Evolutionary conservation across 805 yeast species (phyloP).

Genomic region (Phaffomyces opuntiae): DNA sequence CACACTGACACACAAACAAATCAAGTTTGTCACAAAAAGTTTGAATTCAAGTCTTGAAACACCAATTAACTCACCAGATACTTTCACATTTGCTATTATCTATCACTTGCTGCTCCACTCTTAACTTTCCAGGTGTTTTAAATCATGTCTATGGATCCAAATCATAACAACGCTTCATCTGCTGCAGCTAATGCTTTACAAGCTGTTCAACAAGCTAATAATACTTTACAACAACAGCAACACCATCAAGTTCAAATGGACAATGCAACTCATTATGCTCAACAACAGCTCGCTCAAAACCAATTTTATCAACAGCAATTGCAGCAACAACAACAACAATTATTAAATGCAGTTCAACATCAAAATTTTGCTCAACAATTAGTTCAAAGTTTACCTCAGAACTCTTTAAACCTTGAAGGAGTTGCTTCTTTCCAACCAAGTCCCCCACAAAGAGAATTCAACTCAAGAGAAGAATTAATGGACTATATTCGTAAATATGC

Average conservation of each 20-base stretch:
- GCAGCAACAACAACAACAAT: slow-evolving; percentile 16
- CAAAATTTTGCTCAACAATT: slow-evolving; percentile 17
- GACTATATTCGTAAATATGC: slow-evolving; percentile 24
- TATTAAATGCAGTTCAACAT: slow-evolving; percentile 6
- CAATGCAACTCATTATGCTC: slow-evolving; percentile 10
- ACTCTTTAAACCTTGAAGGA: slow-evolving; percentile 5
- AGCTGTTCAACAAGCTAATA: slow-evolving; percentile 13
- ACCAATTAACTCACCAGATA: no score
- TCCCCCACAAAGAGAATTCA: slow-evolving; percentile 20
- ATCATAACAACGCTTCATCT: slow-evolving; percentile 12
- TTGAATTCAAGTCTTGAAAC: no score
- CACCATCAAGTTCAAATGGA: slow-evolving; percentile 5
- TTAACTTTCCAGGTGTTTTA: no score
- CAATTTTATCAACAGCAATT: slow-evolving; percentile 16
- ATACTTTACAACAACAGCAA: slow-evolving; percentile 12
- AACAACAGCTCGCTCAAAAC: slow-evolving; percentile 13
- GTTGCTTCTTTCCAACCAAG: slow-evolving; percentile 14
- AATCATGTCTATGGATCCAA: slow-evolving; percentile 2
- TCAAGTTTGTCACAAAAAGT: no score
- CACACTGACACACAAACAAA: no score
- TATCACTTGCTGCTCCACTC: no score
- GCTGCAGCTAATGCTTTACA: slow-evolving; percentile 22
- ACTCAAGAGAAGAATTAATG: slow-evolving; percentile 18
- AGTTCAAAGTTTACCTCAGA: slow-evolving; percentile 18
- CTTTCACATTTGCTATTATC: no score